Conservation (phyloP, 202 grass and related monocot genomes). For the Carex sylvatica region DNA sequence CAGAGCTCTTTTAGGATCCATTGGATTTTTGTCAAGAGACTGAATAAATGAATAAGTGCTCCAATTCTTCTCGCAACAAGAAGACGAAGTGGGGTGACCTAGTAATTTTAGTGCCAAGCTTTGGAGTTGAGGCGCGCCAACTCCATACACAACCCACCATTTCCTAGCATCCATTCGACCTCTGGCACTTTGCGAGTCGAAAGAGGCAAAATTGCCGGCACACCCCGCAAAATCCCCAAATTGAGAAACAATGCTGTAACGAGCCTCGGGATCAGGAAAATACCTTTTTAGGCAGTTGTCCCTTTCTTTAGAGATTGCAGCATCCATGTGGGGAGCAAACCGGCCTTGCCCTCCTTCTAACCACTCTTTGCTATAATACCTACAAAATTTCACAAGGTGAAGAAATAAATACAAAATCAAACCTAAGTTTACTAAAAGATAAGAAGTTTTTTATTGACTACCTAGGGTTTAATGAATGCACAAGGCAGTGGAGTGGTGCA, state of each 20-base stretch:
- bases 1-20: background rate
- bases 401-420: background rate
- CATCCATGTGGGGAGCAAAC: constrained; percentile 10
- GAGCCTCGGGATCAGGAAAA: background rate
- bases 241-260: constrained; percentile 12
- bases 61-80: constrained; percentile 18
- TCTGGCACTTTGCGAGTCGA: constrained; percentile 6
- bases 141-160: constrained; percentile 19
- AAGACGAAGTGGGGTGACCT: constrained; percentile 15
- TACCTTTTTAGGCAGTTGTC: constrained; percentile 20
- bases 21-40: constrained; percentile 12
- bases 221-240: constrained; percentile 21
- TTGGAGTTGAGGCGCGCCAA: constrained; percentile 5
- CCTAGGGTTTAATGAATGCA: constrained; percentile 20
- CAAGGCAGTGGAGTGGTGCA: constrained; percentile 14
- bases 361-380: constrained; percentile 21
- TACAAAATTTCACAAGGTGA: background rate
- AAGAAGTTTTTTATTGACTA: background rate
- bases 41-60: constrained; percentile 15
- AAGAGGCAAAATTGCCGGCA: constrained; percentile 7
- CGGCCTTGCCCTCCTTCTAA: constrained; percentile 19
- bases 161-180: constrained; percentile 17
- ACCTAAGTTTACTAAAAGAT: background rate
- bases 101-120: constrained; percentile 14
- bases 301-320: constrained; percentile 18